Percentiles rank a stretch among this genome's conserved stretches.
These are phyloP conservation scores for Tillandsia fasciculata DNA, from an alignment of 176 grass and related monocot species.

Conservation along the genomic window DNA sequence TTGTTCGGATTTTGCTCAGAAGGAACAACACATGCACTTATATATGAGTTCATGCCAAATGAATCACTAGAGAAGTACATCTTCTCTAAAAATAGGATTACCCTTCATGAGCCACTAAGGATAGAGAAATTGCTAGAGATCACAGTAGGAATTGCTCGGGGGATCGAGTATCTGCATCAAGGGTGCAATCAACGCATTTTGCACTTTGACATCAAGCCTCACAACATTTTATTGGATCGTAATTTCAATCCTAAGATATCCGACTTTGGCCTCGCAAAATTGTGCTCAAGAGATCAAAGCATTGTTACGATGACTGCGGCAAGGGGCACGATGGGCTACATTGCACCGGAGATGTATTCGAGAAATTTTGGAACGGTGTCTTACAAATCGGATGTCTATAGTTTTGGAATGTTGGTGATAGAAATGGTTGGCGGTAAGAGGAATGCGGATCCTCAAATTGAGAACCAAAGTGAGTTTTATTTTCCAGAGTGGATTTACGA, in stretches of 20 bases:
- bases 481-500: conserved; percentile 3
- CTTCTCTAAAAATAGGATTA: not conserved
- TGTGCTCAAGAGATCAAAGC: conserved; percentile 5
- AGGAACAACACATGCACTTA: not conserved
- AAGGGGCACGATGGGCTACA: conserved; percentile 8
- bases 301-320: conserved; percentile 7
- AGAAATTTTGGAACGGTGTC: conserved; percentile 9
- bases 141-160: not conserved
- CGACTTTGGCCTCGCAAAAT: conserved; percentile 1
- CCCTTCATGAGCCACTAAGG: not conserved
- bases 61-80: conserved; percentile 8
- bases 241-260: conserved; percentile 5
- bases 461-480: not conserved
- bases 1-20: not conserved
- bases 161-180: conserved; percentile 7
- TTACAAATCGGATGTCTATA: conserved; percentile 1
- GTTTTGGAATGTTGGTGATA: conserved; percentile 2
- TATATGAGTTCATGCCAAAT: conserved; percentile 8
- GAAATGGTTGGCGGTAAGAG: conserved; percentile 8
- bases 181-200: conserved; percentile 7
- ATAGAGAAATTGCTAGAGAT: not conserved
- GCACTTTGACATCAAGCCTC: conserved; percentile 10
- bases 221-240: not conserved
- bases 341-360: conserved; percentile 7
- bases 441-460: not conserved